These are phyloP conservation scores for Coemansia sp. DNA, from an alignment of 192 early-diverging fungal species.

Conservation along the genomic window DNA sequence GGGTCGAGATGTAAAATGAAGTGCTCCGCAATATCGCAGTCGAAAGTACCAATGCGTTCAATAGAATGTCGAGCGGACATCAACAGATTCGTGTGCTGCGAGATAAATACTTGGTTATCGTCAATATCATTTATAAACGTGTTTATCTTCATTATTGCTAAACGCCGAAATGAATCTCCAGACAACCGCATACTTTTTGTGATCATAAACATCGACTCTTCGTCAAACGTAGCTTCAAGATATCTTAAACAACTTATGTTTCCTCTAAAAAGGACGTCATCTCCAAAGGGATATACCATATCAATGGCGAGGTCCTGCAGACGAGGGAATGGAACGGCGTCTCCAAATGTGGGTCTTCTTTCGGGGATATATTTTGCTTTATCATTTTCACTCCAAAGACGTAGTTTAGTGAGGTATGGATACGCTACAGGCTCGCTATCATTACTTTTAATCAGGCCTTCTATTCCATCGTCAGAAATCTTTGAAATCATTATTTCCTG, in stretches of 20 bases:
- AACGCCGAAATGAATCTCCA: not conserved
- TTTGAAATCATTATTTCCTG: not conserved
- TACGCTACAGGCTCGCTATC: not conserved
- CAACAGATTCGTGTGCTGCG: not conserved
- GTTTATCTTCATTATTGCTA: not conserved
- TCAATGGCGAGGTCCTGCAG: not conserved
- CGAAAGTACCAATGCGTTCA: not conserved
- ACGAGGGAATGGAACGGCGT: not conserved
- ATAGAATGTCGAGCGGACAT: not conserved
- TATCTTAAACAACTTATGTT: not conserved
- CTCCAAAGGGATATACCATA: slow-evolving; percentile 1
- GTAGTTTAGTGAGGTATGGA: not conserved
- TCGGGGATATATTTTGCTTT: not conserved
- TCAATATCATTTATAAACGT: not conserved
- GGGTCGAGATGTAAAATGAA: not conserved
- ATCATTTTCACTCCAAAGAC: not conserved
- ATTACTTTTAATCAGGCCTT: not conserved
- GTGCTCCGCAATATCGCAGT: not conserved
- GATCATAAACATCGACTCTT: not conserved
- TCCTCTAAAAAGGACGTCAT: not conserved
- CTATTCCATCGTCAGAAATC: not conserved
- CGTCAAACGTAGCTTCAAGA: not conserved
- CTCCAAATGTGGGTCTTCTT: not conserved
- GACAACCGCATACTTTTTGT: not conserved
- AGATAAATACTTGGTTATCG: not conserved